phyloP scores from a whole-genome alignment of 805 yeast genomes.

The Starmerella scarabaei region DNA sequence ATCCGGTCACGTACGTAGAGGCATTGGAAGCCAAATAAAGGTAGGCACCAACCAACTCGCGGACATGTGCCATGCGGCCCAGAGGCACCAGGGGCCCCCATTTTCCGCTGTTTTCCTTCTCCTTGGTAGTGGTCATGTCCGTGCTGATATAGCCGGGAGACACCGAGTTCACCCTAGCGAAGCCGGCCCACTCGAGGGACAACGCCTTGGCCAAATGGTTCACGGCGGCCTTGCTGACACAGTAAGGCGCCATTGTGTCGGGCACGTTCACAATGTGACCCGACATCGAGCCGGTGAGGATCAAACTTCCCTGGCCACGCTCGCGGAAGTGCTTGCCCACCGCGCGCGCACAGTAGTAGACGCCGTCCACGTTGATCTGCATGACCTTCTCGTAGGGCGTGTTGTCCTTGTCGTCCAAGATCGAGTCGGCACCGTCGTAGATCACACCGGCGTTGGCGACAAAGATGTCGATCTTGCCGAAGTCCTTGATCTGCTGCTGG shows the following conservation, averaged over 20 bases:
- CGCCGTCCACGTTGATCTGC: constrained; percentile 66
- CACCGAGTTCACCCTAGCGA: constrained; percentile 68
- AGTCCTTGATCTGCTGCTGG: constrained; percentile 44
- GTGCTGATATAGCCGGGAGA: constrained; percentile 77
- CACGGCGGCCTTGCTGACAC: constrained; percentile 76
- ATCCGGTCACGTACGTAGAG: constrained; percentile 64
- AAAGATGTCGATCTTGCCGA: constrained; percentile 69
- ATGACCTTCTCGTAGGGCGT: constrained; percentile 60
- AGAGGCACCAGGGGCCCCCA: constrained; percentile 34
- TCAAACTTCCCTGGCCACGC: constrained; percentile 66
- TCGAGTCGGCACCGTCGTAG: constrained; percentile 56
- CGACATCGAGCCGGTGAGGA: constrained; percentile 81
- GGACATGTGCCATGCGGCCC: constrained; percentile 47
- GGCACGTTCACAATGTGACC: constrained; percentile 81
- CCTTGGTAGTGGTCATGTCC: constrained; percentile 42
- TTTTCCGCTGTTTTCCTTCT: constrained; percentile 32
- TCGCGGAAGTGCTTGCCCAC: constrained; percentile 62
- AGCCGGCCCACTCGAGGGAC: constrained; percentile 79
- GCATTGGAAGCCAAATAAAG: constrained; percentile 73
- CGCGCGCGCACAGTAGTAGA: constrained; percentile 65
- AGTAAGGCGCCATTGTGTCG: constrained; percentile 73
- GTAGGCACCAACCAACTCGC: constrained; percentile 70
- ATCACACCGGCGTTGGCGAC: constrained; percentile 88
- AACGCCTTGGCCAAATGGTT: constrained; percentile 61
- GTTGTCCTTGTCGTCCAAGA: constrained; percentile 38